phyloP scores from a whole-genome alignment of 192 early-diverging fungal species.

The Rhizoclosmatium sp. region DNA sequence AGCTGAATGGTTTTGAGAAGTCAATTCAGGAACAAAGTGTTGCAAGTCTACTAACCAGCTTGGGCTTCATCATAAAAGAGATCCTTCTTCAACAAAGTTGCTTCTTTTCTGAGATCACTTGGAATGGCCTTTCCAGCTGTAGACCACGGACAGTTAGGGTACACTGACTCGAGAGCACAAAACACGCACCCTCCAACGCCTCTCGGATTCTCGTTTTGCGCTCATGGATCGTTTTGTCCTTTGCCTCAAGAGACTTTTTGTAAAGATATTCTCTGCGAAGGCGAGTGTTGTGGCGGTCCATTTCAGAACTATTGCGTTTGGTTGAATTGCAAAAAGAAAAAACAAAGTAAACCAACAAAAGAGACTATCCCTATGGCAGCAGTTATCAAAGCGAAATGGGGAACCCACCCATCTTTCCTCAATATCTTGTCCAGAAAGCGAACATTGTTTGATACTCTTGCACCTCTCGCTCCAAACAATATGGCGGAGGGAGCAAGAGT shows the following conservation, averaged over 20 bases:
- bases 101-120: slow-evolving; percentile 84
- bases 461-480: slow-evolving; percentile 23
- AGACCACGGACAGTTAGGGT: background rate
- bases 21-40: background rate
- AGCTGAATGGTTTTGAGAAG: background rate
- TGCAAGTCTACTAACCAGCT: slow-evolving; percentile 55
- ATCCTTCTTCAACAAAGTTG: slow-evolving; percentile 74
- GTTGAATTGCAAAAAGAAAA: slow-evolving; percentile 13
- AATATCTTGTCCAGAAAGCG: slow-evolving; percentile 30
- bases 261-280: slow-evolving; percentile 95
- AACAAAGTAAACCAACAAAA: slow-evolving; percentile 9
- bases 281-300: slow-evolving; percentile 60
- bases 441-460: slow-evolving; percentile 24
- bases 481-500: slow-evolving; percentile 11
- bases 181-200: slow-evolving; percentile 74
- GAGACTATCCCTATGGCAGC: slow-evolving; percentile 31
- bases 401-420: slow-evolving; percentile 39
- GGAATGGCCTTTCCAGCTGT: slow-evolving; percentile 88
- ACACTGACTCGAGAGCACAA: background rate
- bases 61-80: slow-evolving; percentile 91
- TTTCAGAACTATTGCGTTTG: background rate
- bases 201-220: slow-evolving; percentile 93
- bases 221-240: slow-evolving; percentile 91
- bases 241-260: slow-evolving; percentile 93
- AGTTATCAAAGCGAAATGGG: slow-evolving; percentile 27